These are phyloP conservation scores for Backusella mclennaniae DNA, from an alignment of 192 early-diverging fungal species.

Conservation along the genomic window DNA sequence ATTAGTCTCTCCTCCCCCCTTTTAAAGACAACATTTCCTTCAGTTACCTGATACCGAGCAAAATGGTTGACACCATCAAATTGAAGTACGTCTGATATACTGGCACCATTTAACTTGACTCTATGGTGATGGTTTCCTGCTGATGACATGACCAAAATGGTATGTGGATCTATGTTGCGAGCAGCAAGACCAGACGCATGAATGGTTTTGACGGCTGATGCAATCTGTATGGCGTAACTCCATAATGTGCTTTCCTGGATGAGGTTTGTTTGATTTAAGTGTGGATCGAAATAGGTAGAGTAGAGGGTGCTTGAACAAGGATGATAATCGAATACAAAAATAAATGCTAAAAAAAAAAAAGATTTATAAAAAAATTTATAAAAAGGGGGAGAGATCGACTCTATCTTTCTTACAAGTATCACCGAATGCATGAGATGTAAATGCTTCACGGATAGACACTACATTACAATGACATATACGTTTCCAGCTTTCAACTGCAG, in stretches of 20 bases:
- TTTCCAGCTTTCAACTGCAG: conserved; percentile 82
- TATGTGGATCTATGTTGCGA: conserved; percentile 73
- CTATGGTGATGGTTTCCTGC: conserved; percentile 48
- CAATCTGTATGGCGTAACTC: conserved; percentile 77
- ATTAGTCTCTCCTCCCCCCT: background rate
- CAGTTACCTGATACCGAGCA: conserved; percentile 56
- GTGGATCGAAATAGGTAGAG: conserved; percentile 59
- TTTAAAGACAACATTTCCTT: background rate
- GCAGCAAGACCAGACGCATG: conserved; percentile 82
- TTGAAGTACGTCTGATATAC: conserved; percentile 67
- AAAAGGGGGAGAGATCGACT: background rate
- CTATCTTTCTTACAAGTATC: conserved; percentile 48
- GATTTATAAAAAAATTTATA: background rate
- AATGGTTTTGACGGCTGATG: conserved; percentile 74
- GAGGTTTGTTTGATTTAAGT: background rate
- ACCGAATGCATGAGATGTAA: conserved; percentile 93
- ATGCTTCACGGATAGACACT: conserved; percentile 87
- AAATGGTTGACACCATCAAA: conserved; percentile 66
- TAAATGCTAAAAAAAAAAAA: conserved; percentile 56
- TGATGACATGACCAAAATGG: conserved; percentile 63
- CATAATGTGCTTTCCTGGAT: conserved; percentile 72
- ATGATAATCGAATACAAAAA: conserved; percentile 93
- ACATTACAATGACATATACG: conserved; percentile 77
- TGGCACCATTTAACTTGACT: conserved; percentile 67
- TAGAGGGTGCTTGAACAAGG: conserved; percentile 72